Percentiles rank a stretch among this genome's conserved stretches.
These are phyloP conservation scores for Sphaerostilbella broomeana DNA, from an alignment of 2,329 filamentous ascomycete species.

Conservation along the genomic window DNA sequence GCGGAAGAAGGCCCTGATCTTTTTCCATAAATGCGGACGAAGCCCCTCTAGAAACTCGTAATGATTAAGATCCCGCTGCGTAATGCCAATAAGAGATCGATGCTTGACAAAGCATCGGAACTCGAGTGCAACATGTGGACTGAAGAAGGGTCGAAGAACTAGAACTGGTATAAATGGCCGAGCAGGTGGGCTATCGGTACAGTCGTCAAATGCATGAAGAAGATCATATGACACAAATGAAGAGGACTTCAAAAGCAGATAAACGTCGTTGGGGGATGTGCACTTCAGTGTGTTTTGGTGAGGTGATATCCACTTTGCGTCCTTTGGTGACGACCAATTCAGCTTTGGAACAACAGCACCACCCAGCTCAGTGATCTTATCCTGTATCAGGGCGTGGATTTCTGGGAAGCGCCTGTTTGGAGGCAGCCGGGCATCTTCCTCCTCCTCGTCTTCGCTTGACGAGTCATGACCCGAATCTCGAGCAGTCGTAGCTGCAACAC, in stretches of 20 bases:
- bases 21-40: conserved; percentile 57
- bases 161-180: conserved; percentile 64
- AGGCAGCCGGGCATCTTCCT: conserved; percentile 30
- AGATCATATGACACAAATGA: conserved; percentile 93
- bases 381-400: conserved; percentile 69
- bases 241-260: conserved; percentile 87
- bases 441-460: conserved; percentile 44
- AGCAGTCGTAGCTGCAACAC: conserved; percentile 24
- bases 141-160: conserved; percentile 81
- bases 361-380: conserved; percentile 72
- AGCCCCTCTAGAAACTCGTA: conserved; percentile 71
- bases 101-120: conserved; percentile 93
- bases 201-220: conserved; percentile 83
- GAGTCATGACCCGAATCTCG: conserved; percentile 34
- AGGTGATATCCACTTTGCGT: conserved; percentile 84
- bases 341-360: conserved; percentile 87
- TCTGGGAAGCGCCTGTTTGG: conserved; percentile 59
- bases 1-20: conserved; percentile 72
- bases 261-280: conserved; percentile 80
- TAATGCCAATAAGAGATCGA: conserved; percentile 71
- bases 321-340: conserved; percentile 96
- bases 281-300: conserved; percentile 89
- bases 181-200: conserved; percentile 34
- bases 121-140: conserved; percentile 82
- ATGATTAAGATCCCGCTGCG: conserved; percentile 84